Percentiles rank a stretch among this genome's conserved stretches.
phyloP scores from a whole-genome alignment of 148 eudicot genomes.

The Rhododendron kiyosumense region DNA sequence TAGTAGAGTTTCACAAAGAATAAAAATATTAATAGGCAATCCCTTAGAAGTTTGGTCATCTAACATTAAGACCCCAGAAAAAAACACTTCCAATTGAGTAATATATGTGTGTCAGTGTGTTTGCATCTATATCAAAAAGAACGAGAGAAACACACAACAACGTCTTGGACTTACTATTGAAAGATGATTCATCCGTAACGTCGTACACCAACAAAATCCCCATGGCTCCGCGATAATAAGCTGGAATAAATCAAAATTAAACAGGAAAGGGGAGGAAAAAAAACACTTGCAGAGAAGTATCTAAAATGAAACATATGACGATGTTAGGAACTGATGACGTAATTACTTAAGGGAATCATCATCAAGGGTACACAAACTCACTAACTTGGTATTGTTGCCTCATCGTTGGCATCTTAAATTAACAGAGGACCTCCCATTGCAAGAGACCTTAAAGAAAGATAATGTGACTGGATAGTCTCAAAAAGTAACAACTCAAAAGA shows the following conservation, averaged over 20 bases:
- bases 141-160: not conserved
- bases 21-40: not conserved
- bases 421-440: not conserved
- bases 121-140: not conserved
- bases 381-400: not conserved
- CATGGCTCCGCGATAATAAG: conserved; percentile 93
- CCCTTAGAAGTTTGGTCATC: not conserved
- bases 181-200: conserved; percentile 85
- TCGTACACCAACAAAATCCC: conserved; percentile 85
- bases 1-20: not conserved
- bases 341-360: not conserved
- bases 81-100: not conserved
- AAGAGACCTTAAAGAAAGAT: not conserved
- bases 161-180: conserved; percentile 58
- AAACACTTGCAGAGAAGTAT: not conserved
- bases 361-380: not conserved
- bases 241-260: conserved; percentile 29
- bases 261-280: not conserved
- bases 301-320: not conserved
- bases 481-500: not conserved
- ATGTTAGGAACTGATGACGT: not conserved
- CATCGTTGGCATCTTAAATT: not conserved
- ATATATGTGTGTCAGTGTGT: not conserved
- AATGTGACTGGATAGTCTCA: not conserved
- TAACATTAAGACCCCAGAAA: not conserved